Evolutionary conservation across 495 filamentous ascomycete species (phyloP), one percentile per base, ranked within the genome.

Genomic region (Trypethelium eluteriae): DNA sequence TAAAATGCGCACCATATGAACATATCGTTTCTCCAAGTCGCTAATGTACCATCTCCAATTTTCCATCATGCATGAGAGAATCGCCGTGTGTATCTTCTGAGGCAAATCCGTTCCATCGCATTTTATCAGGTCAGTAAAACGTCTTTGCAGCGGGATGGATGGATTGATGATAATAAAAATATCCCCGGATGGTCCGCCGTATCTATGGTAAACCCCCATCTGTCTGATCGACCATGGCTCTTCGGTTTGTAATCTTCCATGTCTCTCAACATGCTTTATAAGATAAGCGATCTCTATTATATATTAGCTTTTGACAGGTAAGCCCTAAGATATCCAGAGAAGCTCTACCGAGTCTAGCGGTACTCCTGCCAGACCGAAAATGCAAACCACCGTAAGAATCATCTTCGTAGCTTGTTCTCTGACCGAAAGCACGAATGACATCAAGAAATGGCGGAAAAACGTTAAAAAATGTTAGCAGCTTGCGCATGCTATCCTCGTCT

Each of bases 31-130:
- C 53, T 59, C 53, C 5, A 59, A 18, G 32, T 59, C 53, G 14
- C 53, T 59, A 36, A 59, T 59, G 14, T 59, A 59, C 18, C 53
- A 59, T 59, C 53, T 59, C 53, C 53, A 59, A 36, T 59, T 59
- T 32, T 59, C 53, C 53, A 59, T 59, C 5, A 36, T 32, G 18
- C 53, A 59, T 32, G 53, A 59, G 18, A 59, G 32, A 14, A 59
- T 59, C 7, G 53, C 53, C 6, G 2, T 36, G 14, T 59, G 53
- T 14, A 59, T 7, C 18, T 35, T 7, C n/a, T 9, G 3, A 3
- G 53, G 14, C 5, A 32, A 59, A 6, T 10, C 6, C 5, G 32
- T 59, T 59, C 32, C 11, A 59, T 10, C 14, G 32, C 18, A 35
- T 7, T 10, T 18, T 9, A 1, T 9, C 25, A 59, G 6, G 36